Base-by-base conservation (phyloP, 2,329 filamentous ascomycete species). In the Balansia obtecta region DNA sequence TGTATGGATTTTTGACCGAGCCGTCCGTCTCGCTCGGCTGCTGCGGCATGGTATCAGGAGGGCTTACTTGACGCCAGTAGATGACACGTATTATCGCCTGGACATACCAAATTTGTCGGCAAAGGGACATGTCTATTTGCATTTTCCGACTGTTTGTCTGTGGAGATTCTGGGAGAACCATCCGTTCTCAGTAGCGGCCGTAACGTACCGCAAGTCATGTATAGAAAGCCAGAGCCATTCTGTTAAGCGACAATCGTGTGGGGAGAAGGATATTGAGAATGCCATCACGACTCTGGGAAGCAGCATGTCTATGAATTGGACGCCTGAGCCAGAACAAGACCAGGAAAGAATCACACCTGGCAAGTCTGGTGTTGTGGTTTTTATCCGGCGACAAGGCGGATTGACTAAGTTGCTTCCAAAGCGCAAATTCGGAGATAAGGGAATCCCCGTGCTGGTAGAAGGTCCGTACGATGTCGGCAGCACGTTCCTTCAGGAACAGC, bases 131-230 rank as follows among this genome's bases (percentile, higher is more conserved):
- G 54, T 58, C 3, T 63, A 62, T 49, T 50, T 57, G n/a, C 58
- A 60, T 48, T 64, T 61, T 50, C 61, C 59, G 6, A 58, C 54
- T 3, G 30, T 63, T 2, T 51, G 51, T 32, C 22, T n/a, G 5
- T 62, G 58, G 59, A 53, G 58, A 0, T 11, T 60, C 10, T 64
- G 61, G 62, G 63, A 65, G 51, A 64, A 56, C 32, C 62, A 65
- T 12, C 63, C 62, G 0, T 65, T 65, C 45, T 63, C 62, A 10
- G 51, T 58, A 1, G 54, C 50, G 2, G 22, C 43, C 7, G 40
- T 52, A 8, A 32, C 43, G 5, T 50, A 52, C 20, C 34, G 44
- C 32, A 46, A 46, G 16, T 46, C 44, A 34, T 37, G 32, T 10
- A n/a, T 46, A 12, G 33, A 9, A 37, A 37, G 33, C 13, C 33